Conservation (phyloP, 1,284 basidiomycete species). For the Abortiporus biennis region DNA sequence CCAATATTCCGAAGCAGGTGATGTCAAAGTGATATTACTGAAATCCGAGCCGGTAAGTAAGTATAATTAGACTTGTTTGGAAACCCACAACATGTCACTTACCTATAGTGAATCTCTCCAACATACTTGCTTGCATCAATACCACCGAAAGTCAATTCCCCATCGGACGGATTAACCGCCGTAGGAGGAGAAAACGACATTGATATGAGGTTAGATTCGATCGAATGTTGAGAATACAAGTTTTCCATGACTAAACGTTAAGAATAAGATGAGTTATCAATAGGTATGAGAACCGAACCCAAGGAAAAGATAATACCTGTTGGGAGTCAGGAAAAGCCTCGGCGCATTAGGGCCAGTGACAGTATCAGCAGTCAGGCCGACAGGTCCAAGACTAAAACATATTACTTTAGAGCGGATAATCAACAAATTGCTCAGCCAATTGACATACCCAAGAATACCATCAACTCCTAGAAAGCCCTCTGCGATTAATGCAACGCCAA, state of each 20-base stretch:
- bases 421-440: background rate
- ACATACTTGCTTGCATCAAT: conserved; percentile 41
- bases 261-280: too few species aligned
- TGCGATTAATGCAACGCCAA: conserved; percentile 42
- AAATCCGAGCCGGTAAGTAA: too few species aligned
- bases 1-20: conserved; percentile 28
- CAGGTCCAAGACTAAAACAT: conserved; percentile 23
- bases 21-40: conserved; percentile 21
- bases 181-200: conserved; percentile 45
- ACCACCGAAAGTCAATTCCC: conserved; percentile 35
- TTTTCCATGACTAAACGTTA: conserved; percentile 42
- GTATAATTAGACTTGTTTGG: too few species aligned
- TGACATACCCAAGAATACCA: conserved; percentile 40
- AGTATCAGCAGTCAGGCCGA: background rate
- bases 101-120: conserved; percentile 39
- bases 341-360: conserved; percentile 2
- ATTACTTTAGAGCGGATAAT: conserved; percentile 39
- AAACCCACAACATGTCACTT: conserved; percentile 13
- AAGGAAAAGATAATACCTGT: too few species aligned
- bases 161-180: conserved; percentile 18
- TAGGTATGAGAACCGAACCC: too few species aligned
- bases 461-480: conserved; percentile 35
- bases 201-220: conserved; percentile 28
- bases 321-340: conserved; percentile 28
- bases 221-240: conserved; percentile 28